Percentiles rank a stretch among this genome's conserved stretches.
Evolutionary conservation across 345 rosid species (phyloP).

Genomic region (Murraya koenigii): DNA sequence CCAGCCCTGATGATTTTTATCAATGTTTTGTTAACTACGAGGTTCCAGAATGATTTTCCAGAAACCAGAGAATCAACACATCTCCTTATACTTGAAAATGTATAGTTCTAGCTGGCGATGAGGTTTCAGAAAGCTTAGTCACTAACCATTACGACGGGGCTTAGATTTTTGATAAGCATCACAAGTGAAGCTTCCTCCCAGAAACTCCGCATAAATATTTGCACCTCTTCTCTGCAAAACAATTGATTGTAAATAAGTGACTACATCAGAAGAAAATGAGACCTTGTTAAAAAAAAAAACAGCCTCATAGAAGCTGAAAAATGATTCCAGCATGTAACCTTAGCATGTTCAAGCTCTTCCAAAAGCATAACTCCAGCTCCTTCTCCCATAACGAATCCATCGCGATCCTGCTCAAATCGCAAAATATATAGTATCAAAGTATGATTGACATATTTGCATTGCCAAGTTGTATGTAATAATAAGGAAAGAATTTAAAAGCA

Average conservation of each 20-base stretch:
- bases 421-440: not conserved
- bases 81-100: not conserved
- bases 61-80: not conserved
- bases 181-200: slow-evolving; percentile 55
- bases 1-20: slow-evolving; percentile 33
- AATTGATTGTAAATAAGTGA: not conserved
- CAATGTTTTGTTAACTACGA: not conserved
- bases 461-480: not conserved
- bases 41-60: not conserved
- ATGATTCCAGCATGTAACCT: slow-evolving; percentile 26
- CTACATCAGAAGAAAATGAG: not conserved
- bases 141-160: slow-evolving; percentile 50
- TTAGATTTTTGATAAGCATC: slow-evolving; percentile 57
- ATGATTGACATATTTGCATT: not conserved
- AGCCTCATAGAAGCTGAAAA: not conserved
- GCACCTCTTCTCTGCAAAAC: slow-evolving; percentile 52
- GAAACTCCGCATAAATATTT: slow-evolving; percentile 52
- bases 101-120: not conserved
- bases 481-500: not conserved
- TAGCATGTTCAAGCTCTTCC: slow-evolving; percentile 62
- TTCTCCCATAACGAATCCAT: slow-evolving; percentile 66
- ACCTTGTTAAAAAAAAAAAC: not conserved
- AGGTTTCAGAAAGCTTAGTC: not conserved
- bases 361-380: slow-evolving; percentile 63
- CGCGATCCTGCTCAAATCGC: slow-evolving; percentile 38